Evolutionary conservation across 306 rosid genomes (phyloP).

Genomic region (Calophaca sinica): DNA sequence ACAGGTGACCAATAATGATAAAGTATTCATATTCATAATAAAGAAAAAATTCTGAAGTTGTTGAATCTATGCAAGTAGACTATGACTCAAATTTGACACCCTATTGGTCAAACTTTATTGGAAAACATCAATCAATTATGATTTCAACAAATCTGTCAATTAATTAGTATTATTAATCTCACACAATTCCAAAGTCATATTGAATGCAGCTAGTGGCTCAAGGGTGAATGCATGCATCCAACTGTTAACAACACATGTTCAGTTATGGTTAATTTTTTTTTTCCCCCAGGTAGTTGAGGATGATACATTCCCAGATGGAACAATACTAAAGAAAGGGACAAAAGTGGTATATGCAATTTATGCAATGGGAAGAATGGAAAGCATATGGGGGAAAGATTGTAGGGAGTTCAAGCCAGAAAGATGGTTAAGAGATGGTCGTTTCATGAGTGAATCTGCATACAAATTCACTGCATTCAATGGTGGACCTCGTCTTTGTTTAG

Average conservation of each 20-base stretch:
- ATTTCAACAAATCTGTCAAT: not conserved
- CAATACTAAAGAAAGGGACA: conserved; percentile 75
- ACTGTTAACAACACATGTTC: not conserved
- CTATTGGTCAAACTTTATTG: not conserved
- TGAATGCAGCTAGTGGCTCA: conserved; percentile 26
- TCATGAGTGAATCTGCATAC: conserved; percentile 85
- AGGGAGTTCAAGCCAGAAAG: conserved; percentile 81
- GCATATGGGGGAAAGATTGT: conserved; percentile 86
- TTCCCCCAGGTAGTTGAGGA: conserved; percentile 82
- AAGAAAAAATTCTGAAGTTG: not conserved
- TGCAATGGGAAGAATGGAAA: conserved; percentile 89
- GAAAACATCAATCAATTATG: not conserved
- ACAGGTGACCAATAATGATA: conserved; percentile 10
- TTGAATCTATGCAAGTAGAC: conserved; percentile 15
- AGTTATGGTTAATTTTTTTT: conserved; percentile 1
- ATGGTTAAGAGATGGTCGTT: conserved; percentile 77
- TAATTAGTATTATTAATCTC: conserved; percentile 5
- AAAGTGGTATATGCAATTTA: conserved; percentile 82
- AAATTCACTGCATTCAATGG: conserved; percentile 92
- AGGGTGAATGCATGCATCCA: conserved; percentile 6
- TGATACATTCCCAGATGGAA: conserved; percentile 81
- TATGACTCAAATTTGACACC: conserved; percentile 12
- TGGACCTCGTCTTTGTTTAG: conserved; percentile 91
- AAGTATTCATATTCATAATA: not conserved
- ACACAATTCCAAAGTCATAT: conserved; percentile 33